Evolutionary conservation across 2,329 filamentous ascomycete genomes (phyloP), one percentile per base, ranked within the genome.

Genomic region (Fusarium domesticum): DNA sequence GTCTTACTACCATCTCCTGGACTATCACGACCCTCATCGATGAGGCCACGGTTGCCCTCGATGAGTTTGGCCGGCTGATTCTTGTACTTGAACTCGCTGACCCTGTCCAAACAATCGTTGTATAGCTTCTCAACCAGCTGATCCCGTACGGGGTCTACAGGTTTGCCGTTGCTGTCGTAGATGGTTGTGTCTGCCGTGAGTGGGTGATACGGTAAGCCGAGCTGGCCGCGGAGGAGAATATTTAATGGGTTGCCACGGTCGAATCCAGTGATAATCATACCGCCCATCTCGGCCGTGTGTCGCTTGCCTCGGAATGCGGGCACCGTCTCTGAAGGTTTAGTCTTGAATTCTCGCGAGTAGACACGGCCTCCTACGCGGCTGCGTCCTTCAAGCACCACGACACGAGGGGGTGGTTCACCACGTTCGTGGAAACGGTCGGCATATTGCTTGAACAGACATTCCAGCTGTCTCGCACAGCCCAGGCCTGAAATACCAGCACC

Each of bases 231-330:
- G 44, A 98, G 84, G 47, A 98, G 82, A 37, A 91, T 81, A 63
- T 96, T 95, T 57, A 98, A 72, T 5, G 93, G 93, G 58, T 98
- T 98, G 15, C 95, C 95, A 54, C 89, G 82, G 55, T 97, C 90
- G 64, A 97, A 98, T 0, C 93, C 93, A 25, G 95, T 96, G 49
- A 98, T 90, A 48, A 98, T 97, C 76, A 98, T 96, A 43, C 92
- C 93, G 19, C 93, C 93, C 84, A 96, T 95, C 65, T 98, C 93
- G 23, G 89, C 93, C 16, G 91, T 97, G 61, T 85, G 86, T 39
- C 81, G 73, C 49, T 75, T 78, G 7, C 73, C 76, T 69, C 78
- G 64, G 76, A 80, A 68, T 63, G 54, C 73, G 59, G 63, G 74
- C 69, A 62, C 81, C 56, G 53, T 70, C 67, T 61, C 73, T 62